These are phyloP conservation scores for Pichia sp. DNA, from an alignment of 1,139 yeast genomes.

Conservation along the genomic window DNA sequence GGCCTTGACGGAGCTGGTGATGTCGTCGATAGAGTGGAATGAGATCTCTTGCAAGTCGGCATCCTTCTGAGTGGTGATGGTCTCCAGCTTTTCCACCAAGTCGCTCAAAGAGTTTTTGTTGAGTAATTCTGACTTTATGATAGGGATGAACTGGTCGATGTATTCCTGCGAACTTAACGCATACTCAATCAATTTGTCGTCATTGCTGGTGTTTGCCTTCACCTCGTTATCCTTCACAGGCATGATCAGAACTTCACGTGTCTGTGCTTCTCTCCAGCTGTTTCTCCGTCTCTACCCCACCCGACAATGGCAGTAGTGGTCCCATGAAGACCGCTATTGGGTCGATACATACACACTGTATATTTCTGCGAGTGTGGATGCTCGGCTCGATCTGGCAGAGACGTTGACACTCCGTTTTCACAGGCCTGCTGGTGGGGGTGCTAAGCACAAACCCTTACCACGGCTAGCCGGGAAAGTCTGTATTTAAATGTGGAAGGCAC, in stretches of 20 bases:
- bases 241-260: background rate
- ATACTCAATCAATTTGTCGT: slow-evolving; percentile 27
- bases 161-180: slow-evolving; percentile 64
- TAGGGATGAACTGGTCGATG: slow-evolving; percentile 75
- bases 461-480: background rate
- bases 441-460: too few relatives aligned
- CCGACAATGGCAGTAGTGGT: too few relatives aligned
- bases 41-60: slow-evolving; percentile 61
- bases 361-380: background rate
- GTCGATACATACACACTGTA: background rate
- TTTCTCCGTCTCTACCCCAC: too few relatives aligned
- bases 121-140: slow-evolving; percentile 61
- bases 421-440: background rate
- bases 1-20: slow-evolving; percentile 49
- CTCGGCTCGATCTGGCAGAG: background rate
- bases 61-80: slow-evolving; percentile 49
- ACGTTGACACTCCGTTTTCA: background rate
- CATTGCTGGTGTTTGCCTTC: background rate
- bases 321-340: too few relatives aligned
- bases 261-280: too few relatives aligned
- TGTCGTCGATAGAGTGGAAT: slow-evolving; percentile 57
- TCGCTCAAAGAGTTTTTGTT: slow-evolving; percentile 51
- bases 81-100: slow-evolving; percentile 52
- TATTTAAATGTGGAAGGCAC: too few relatives aligned
- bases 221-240: background rate